phyloP scores from a whole-genome alignment of 2,329 filamentous ascomycete species.

The Bimuria novae-zelandiae region DNA sequence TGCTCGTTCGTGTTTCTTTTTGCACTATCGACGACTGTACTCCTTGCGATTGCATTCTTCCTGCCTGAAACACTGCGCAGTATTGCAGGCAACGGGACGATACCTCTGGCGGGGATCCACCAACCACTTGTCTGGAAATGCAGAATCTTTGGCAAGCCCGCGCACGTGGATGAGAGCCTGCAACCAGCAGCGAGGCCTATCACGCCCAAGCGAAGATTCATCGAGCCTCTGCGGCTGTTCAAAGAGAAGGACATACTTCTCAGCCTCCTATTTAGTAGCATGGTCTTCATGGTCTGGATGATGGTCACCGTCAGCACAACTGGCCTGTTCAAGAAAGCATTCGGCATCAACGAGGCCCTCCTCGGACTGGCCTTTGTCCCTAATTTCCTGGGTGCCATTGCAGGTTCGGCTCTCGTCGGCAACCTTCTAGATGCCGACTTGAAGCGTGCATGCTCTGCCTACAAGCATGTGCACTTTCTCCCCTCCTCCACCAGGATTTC shows the following conservation, averaged over 20 bases:
- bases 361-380: slow-evolving; percentile 50
- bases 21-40: slow-evolving; percentile 49
- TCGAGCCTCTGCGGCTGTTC: slow-evolving; percentile 49
- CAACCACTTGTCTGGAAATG: slow-evolving; percentile 46
- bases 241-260: slow-evolving; percentile 53
- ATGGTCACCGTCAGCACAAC: slow-evolving; percentile 55
- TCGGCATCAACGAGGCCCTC: slow-evolving; percentile 45
- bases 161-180: slow-evolving; percentile 1
- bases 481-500: slow-evolving; percentile 30
- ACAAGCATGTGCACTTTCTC: slow-evolving; percentile 37
- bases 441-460: slow-evolving; percentile 40
- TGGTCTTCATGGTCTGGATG: slow-evolving; percentile 55
- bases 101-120: slow-evolving; percentile 47
- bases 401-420: slow-evolving; percentile 49
- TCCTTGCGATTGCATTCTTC: slow-evolving; percentile 40
- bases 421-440: slow-evolving; percentile 51
- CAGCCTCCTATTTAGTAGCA: slow-evolving; percentile 49
- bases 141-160: slow-evolving; percentile 11
- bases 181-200: slow-evolving; percentile 15
- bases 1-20: slow-evolving; percentile 60
- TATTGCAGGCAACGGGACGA: slow-evolving; percentile 29
- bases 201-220: slow-evolving; percentile 40
- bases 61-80: slow-evolving; percentile 48
- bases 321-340: slow-evolving; percentile 45
- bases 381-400: slow-evolving; percentile 48